Conservation (phyloP, 805 yeast genomes). For the Brettanomyces naardenensis region DNA sequence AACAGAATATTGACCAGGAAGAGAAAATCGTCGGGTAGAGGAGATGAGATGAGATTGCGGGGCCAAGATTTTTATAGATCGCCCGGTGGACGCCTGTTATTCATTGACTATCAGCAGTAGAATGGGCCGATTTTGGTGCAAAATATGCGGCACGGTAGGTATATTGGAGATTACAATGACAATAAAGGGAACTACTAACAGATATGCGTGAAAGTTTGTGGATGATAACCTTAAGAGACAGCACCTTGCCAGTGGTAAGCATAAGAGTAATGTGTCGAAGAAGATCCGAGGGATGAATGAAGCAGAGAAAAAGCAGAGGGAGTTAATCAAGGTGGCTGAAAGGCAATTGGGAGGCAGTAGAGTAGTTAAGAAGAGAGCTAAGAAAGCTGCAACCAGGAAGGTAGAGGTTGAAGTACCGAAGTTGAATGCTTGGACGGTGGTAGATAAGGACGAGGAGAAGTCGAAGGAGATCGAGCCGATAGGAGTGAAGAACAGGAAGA, state of each 20-base stretch:
- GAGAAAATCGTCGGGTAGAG: no score
- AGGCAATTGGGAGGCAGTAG: conserved; percentile 7
- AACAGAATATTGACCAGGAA: no score
- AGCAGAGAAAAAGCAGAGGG: conserved; percentile 15
- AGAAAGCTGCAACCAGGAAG: conserved; percentile 5
- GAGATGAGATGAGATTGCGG: no score
- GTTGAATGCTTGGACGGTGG: conserved; percentile 6
- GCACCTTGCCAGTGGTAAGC: conserved; percentile 29
- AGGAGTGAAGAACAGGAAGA: conserved; percentile 6
- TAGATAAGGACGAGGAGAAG: background rate
- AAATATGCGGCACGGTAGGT: conserved; percentile 27
- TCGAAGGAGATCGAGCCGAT: conserved; percentile 6
- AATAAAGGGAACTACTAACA: background rate
- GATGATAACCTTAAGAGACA: conserved; percentile 25
- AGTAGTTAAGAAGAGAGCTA: conserved; percentile 2
- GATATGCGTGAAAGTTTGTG: conserved; percentile 24
- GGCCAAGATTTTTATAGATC: no score
- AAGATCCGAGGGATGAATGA: conserved; percentile 21
- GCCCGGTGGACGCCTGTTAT: no score
- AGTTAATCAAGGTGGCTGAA: conserved; percentile 11
- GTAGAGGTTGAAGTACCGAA: conserved; percentile 2
- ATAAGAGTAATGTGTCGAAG: conserved; percentile 17
- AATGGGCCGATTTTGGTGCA: conserved; percentile 18
- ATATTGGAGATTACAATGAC: background rate
- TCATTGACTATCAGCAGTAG: no score